Conservation (phyloP, 202 grass and related monocot genomes). For the Miscanthus sacchariflorus region DNA sequence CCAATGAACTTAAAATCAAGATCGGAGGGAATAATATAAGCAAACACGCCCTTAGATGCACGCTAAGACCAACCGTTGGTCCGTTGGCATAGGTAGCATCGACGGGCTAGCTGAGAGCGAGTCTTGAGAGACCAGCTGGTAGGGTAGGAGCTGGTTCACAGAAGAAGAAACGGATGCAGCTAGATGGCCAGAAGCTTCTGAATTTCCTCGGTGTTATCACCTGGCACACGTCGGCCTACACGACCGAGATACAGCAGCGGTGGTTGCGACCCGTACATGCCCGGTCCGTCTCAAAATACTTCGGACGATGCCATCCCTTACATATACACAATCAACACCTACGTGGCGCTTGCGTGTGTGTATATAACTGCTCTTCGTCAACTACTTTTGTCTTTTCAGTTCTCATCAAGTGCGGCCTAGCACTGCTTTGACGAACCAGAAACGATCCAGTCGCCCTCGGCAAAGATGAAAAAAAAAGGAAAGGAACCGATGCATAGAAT, state of each 20-base stretch:
- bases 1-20: too few relatives aligned
- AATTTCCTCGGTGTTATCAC: constrained; percentile 25
- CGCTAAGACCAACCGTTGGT: not conserved
- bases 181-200: constrained; percentile 4
- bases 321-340: not conserved
- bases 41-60: not conserved
- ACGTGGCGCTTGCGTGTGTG: not conserved
- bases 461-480: not conserved
- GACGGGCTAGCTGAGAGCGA: not conserved
- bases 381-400: constrained; percentile 14
- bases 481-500: not conserved
- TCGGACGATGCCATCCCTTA: constrained; percentile 14
- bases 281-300: not conserved
- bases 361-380: not conserved
- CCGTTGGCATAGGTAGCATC: not conserved
- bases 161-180: not conserved
- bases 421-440: not conserved
- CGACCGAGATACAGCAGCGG: constrained; percentile 14
- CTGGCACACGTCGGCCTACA: constrained; percentile 14
- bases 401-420: not conserved
- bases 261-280: not conserved
- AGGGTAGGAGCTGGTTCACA: not conserved
- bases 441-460: not conserved
- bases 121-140: not conserved
- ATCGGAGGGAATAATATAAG: too few relatives aligned